Conservation (phyloP, 208 protist species). For the Trichomonas gallinae region DNA sequence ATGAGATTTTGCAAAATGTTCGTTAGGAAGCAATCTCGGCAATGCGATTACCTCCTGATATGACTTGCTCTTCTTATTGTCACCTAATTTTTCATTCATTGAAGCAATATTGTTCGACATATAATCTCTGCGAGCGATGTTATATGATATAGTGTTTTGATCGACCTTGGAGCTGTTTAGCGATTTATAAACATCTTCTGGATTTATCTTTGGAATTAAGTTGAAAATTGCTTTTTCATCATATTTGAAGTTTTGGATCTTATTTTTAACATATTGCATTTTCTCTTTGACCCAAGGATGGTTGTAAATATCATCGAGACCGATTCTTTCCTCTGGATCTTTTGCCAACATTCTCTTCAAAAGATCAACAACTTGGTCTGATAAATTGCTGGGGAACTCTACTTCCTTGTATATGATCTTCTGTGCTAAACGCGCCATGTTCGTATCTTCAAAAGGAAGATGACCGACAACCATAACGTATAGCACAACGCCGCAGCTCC, state of each 20-base stretch:
- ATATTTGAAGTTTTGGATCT: background rate
- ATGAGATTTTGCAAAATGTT: background rate
- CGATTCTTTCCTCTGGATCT: background rate
- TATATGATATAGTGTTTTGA: background rate
- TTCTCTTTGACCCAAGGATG: background rate
- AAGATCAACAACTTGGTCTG: background rate
- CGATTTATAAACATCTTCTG: background rate
- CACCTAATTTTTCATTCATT: background rate
- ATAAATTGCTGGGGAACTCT: background rate
- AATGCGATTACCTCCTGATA: background rate
- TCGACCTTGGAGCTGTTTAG: background rate
- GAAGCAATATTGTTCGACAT: background rate
- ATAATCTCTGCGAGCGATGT: background rate
- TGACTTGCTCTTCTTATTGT: background rate
- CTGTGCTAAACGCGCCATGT: background rate
- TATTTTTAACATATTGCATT: background rate
- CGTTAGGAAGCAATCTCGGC: background rate
- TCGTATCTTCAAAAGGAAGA: background rate
- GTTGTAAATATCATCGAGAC: background rate
- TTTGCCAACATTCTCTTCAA: background rate
- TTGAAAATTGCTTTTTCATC: background rate
- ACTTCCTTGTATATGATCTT: background rate
- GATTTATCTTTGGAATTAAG: background rate
- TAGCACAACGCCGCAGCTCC: slow-evolving; percentile 10
- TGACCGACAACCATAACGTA: slow-evolving; percentile 9